Percentiles rank a stretch among this genome's conserved stretches.
phyloP scores from a whole-genome alignment of 768 basidiomycete species.

The Exidia glandulosa region DNA sequence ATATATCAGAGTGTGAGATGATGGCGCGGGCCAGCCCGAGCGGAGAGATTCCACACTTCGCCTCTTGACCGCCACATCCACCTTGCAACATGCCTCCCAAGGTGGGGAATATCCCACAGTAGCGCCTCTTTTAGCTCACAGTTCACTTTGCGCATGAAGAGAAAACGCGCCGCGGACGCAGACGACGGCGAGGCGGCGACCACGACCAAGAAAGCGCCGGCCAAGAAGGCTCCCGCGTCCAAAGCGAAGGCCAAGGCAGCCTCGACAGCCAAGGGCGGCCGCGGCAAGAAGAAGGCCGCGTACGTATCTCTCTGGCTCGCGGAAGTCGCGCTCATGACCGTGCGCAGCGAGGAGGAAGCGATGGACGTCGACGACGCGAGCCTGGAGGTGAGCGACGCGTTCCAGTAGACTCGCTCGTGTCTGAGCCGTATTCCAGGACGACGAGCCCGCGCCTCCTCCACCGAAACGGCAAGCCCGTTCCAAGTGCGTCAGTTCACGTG shows the following conservation, averaged over 20 bases:
- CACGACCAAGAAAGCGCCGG: slow-evolving; percentile 27
- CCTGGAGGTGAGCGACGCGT: neutral
- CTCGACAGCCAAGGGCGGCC: neutral
- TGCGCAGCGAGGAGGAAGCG: neutral
- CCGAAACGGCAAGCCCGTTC: neutral
- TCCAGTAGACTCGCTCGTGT: too few species aligned
- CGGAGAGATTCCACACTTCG: too few species aligned
- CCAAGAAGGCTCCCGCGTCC: slow-evolving; percentile 32
- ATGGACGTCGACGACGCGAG: neutral
- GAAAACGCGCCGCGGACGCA: slow-evolving; percentile 44
- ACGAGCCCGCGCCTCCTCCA: neutral
- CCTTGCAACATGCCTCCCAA: slow-evolving; percentile 14
- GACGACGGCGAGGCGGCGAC: slow-evolving; percentile 19
- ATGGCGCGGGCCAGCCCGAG: too few species aligned
- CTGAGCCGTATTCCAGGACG: neutral
- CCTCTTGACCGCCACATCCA: neutral
- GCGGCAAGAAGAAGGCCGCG: slow-evolving; percentile 1
- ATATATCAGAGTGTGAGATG: too few species aligned
- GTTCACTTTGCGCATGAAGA: slow-evolving; percentile 25
- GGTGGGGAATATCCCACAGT: slow-evolving; percentile 5
- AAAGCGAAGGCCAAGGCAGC: slow-evolving; percentile 9
- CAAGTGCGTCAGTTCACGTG: neutral
- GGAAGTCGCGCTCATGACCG: neutral
- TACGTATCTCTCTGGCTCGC: neutral
- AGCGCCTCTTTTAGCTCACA: neutral